Evolutionary conservation across 805 yeast species (phyloP).

Genomic region (Candida rishiriensis): DNA sequence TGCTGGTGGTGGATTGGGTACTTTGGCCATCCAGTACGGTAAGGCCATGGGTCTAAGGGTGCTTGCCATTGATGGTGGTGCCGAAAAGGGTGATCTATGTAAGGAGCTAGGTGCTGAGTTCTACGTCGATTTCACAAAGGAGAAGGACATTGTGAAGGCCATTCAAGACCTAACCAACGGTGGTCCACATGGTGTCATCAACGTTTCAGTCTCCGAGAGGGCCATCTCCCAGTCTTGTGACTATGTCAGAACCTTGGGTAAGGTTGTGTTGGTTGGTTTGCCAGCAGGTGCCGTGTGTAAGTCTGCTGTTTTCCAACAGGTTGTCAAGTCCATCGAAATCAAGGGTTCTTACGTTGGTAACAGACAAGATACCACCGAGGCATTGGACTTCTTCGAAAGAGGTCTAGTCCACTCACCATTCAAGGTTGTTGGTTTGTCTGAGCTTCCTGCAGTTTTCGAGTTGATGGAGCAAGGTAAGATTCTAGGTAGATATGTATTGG

Average conservation of each 20-base stretch:
- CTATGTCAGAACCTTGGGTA: conserved; percentile 56
- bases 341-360: conserved; percentile 86
- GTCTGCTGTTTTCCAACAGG: conserved; percentile 68
- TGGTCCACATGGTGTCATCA: conserved; percentile 64
- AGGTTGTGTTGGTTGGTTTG: conserved; percentile 60
- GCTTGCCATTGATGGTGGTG: conserved; percentile 72
- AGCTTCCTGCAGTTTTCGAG: conserved; percentile 62
- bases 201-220: conserved; percentile 52
- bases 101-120: conserved; percentile 59
- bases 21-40: conserved; percentile 72
- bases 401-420: conserved; percentile 64
- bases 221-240: conserved; percentile 53
- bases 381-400: conserved; percentile 63
- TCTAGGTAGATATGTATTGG: conserved; percentile 86
- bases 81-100: conserved; percentile 52
- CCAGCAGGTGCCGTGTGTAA: conserved; percentile 75
- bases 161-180: conserved; percentile 42
- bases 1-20: conserved; percentile 80
- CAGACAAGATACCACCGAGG: conserved; percentile 81
- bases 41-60: conserved; percentile 71
- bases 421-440: conserved; percentile 70
- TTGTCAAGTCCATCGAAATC: conserved; percentile 66
- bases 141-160: conserved; percentile 38
- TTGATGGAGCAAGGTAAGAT: conserved; percentile 82
- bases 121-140: conserved; percentile 49